Percentiles rank a stretch among this genome's conserved stretches.
These are phyloP conservation scores for Exutisphaerella laricina DNA, from an alignment of 2,329 filamentous ascomycete genomes.

Conservation along the genomic window DNA sequence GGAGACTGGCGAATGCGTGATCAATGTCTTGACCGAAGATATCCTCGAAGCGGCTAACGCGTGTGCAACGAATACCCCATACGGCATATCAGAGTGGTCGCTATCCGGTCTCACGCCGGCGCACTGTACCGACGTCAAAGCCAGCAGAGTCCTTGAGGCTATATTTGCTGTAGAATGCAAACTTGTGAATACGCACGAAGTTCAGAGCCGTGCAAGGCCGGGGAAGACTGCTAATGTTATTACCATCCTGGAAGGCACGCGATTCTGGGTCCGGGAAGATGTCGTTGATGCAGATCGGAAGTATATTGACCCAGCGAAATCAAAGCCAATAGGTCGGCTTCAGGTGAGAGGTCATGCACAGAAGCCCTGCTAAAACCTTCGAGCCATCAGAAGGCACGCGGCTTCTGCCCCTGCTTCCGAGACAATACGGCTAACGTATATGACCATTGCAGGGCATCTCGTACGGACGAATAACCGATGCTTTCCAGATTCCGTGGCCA, in stretches of 20 bases:
- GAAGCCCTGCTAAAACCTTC: too few species aligned
- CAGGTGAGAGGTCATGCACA: too few species aligned
- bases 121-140: slow-evolving; percentile 56
- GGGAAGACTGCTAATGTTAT: slow-evolving; percentile 57
- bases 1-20: slow-evolving; percentile 25
- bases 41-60: slow-evolving; percentile 48
- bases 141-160: slow-evolving; percentile 69
- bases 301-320: slow-evolving; percentile 60
- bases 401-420: too few species aligned
- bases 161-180: slow-evolving; percentile 65
- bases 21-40: slow-evolving; percentile 19
- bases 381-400: too few species aligned
- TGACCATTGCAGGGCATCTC: slow-evolving; percentile 85
- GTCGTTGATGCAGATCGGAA: slow-evolving; percentile 69
- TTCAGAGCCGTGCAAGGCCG: slow-evolving; percentile 60
- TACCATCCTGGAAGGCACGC: slow-evolving; percentile 66
- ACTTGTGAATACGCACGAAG: slow-evolving; percentile 50
- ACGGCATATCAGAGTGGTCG: slow-evolving; percentile 68
- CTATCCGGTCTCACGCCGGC: slow-evolving; percentile 66
- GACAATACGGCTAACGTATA: too few species aligned
- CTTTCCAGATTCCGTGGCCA: slow-evolving; percentile 61
- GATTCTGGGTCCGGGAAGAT: slow-evolving; percentile 84
- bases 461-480: slow-evolving; percentile 65
- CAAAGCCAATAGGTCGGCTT: slow-evolving; percentile 68
- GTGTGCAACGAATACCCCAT: slow-evolving; percentile 65